phyloP scores from a whole-genome alignment of 768 basidiomycete species.

The Boletus reticulatus region DNA sequence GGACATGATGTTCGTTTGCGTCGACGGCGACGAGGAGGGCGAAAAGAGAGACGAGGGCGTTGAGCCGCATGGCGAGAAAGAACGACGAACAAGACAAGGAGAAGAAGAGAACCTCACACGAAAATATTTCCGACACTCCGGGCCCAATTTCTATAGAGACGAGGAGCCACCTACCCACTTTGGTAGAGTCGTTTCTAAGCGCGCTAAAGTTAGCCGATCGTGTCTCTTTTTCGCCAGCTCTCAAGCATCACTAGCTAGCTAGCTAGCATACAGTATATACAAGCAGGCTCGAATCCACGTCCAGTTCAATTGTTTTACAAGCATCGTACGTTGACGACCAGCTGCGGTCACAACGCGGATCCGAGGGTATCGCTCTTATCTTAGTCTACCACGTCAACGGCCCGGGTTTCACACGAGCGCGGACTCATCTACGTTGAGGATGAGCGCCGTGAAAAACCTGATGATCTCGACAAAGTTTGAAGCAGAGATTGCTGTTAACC shows the following conservation, averaged over 20 bases:
- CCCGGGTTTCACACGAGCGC: neutral
- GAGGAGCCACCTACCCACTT: no score
- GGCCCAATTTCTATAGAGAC: no score
- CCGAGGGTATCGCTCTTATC: no score
- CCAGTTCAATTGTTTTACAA: no score
- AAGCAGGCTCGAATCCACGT: no score
- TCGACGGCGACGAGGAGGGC: constrained; percentile 36
- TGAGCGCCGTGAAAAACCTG: constrained; percentile 60
- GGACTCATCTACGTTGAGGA: constrained; percentile 68
- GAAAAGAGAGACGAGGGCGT: constrained; percentile 45
- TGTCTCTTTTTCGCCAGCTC: no score
- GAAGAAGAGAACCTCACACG: neutral
- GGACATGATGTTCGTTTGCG: constrained; percentile 40
- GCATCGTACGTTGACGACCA: no score
- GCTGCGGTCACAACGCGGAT: no score
- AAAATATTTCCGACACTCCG: neutral
- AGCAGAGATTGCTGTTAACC: constrained; percentile 37
- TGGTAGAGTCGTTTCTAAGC: no score
- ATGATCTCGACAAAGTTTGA: constrained; percentile 62
- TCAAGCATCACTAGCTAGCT: no score
- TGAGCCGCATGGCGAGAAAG: constrained; percentile 40
- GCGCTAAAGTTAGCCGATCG: no score
- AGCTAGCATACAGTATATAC: no score
- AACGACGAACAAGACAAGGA: neutral
- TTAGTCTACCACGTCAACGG: neutral